Conservation (phyloP, 202 grass and related monocot species). For the Thinopyrum obtusiflorum region DNA sequence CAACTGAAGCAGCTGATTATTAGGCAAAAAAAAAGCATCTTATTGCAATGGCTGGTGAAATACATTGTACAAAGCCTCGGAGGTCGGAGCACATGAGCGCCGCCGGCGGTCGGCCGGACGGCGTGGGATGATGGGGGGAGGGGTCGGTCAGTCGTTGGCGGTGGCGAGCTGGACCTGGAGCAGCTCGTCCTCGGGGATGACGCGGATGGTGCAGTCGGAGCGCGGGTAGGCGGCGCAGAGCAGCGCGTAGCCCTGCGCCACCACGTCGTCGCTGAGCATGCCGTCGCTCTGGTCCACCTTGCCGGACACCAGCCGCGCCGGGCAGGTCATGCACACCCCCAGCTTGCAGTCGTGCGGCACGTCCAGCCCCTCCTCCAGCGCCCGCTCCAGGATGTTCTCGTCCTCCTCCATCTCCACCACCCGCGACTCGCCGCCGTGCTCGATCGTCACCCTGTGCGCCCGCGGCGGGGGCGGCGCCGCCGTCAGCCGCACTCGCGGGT, state of each 20-base stretch:
- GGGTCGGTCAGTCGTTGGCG: slow-evolving; percentile 68
- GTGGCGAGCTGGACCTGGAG: slow-evolving; percentile 90
- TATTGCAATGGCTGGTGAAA: neutral
- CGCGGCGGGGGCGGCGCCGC: neutral
- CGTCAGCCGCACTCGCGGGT: neutral
- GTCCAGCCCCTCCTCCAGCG: slow-evolving; percentile 78
- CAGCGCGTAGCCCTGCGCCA: slow-evolving; percentile 71
- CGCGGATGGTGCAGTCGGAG: slow-evolving; percentile 88
- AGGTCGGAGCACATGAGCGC: neutral
- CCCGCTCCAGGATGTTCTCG: slow-evolving; percentile 83
- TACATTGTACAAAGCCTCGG: neutral
- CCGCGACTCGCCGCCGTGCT: slow-evolving; percentile 64
- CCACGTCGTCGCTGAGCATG: slow-evolving; percentile 95
- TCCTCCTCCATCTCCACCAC: slow-evolving; percentile 68
- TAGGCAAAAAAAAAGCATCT: neutral
- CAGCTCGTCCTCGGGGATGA: slow-evolving; percentile 94
- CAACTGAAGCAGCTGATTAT: neutral
- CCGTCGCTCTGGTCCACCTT: slow-evolving; percentile 94
- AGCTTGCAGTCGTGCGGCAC: slow-evolving; percentile 99
- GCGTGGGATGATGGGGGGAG: neutral
- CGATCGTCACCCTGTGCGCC: slow-evolving; percentile 81
- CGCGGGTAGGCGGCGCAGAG: slow-evolving; percentile 80
- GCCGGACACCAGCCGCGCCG: slow-evolving; percentile 69
- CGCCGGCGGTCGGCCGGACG: no score
- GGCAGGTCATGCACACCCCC: slow-evolving; percentile 98